Evolutionary conservation across 2,329 filamentous ascomycete genomes (phyloP).

Genomic region (Colletotrichum sidae): DNA sequence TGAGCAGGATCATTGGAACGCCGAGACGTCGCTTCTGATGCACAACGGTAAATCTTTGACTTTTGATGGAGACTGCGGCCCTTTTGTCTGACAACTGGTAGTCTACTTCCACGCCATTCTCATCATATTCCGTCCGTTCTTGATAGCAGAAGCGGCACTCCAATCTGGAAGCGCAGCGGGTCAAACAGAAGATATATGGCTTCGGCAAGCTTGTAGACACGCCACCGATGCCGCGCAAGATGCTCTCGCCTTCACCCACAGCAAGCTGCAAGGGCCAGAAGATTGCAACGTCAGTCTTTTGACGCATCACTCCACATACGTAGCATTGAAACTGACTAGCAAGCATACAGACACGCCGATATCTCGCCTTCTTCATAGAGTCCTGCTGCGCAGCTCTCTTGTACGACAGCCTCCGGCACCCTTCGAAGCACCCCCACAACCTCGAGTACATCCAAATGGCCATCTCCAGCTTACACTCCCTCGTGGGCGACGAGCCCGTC

Average conservation of each 20-base stretch:
- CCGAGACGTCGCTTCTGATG: conserved; percentile 25
- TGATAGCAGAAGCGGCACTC: conserved; percentile 32
- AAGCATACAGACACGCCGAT: conserved; percentile 28
- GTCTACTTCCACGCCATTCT: conserved; percentile 28
- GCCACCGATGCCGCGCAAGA: conserved; percentile 46
- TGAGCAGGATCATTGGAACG: conserved; percentile 14
- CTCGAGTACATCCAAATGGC: conserved; percentile 33
- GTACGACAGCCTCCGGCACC: conserved; percentile 44
- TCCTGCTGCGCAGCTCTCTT: conserved; percentile 44
- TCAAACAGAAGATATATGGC: conserved; percentile 43
- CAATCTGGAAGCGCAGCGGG: conserved; percentile 27
- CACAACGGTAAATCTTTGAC: conserved; percentile 13
- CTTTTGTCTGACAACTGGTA: neutral
- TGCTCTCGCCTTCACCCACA: conserved; percentile 40
- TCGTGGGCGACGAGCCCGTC: conserved; percentile 44
- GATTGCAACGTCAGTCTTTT: conserved; percentile 15
- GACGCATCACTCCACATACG: neutral
- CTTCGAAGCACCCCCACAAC: conserved; percentile 42
- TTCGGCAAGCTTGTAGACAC: conserved; percentile 44
- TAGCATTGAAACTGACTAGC: neutral
- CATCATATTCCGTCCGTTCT: conserved; percentile 27
- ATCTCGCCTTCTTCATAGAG: conserved; percentile 45
- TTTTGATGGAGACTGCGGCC: neutral
- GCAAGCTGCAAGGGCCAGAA: conserved; percentile 24
- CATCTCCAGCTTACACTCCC: conserved; percentile 14